Conservation (phyloP, 1,284 basidiomycete genomes). For the Violaceomyces palustris region DNA sequence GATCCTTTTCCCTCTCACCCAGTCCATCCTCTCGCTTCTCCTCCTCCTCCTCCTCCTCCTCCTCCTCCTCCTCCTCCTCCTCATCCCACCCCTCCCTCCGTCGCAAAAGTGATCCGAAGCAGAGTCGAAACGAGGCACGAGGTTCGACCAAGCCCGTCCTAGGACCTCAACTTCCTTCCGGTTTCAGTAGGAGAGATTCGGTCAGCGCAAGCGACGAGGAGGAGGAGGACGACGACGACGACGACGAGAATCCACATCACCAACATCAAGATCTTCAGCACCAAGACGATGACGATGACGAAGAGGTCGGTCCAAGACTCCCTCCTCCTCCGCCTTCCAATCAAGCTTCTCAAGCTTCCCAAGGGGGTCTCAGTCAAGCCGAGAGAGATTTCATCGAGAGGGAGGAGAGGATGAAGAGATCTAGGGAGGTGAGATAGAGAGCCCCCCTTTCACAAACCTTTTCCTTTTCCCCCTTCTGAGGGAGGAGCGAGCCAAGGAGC, state of each 20-base stretch:
- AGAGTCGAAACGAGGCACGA: too few species aligned
- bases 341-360: background rate
- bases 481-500: too few species aligned
- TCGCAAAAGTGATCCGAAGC: slow-evolving; percentile 2
- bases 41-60: slow-evolving; percentile 5
- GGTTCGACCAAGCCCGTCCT: slow-evolving; percentile 1
- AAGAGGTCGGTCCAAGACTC: slow-evolving; percentile 9
- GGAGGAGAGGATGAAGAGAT: slow-evolving; percentile 15
- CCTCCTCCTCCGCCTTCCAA: slow-evolving; percentile 8
- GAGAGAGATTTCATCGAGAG: slow-evolving; percentile 18
- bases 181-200: slow-evolving; percentile 1
- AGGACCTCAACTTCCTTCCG: slow-evolving; percentile 14
- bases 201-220: background rate
- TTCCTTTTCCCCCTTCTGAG: too few species aligned
- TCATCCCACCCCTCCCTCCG: slow-evolving; percentile 1
- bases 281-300: slow-evolving; percentile 1
- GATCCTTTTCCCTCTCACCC: slow-evolving; percentile 3
- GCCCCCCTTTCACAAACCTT: background rate
- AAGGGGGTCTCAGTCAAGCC: slow-evolving; percentile 6
- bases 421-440: slow-evolving; percentile 6
- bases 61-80: background rate
- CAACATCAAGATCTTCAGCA: slow-evolving; percentile 7
- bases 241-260: background rate
- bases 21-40: slow-evolving; percentile 1
- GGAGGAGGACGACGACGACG: background rate